These are phyloP conservation scores for Ambrosiella cleistominuta DNA, from an alignment of 2,329 filamentous ascomycete species.

Conservation along the genomic window DNA sequence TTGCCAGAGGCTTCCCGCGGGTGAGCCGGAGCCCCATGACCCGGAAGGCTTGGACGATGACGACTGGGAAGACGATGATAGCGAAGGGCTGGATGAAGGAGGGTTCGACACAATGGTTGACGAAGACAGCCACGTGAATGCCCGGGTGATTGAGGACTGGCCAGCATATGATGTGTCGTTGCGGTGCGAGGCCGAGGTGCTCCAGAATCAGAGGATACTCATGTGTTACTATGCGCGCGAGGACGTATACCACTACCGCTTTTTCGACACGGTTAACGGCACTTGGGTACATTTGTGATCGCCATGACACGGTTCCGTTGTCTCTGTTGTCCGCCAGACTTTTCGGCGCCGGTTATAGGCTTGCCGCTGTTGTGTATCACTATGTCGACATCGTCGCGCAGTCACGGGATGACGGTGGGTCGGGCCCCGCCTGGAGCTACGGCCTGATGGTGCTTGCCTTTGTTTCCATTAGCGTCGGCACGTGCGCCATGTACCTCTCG, in stretches of 20 bases:
- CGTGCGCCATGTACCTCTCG: slow-evolving; percentile 74
- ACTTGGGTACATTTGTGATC: slow-evolving; percentile 83
- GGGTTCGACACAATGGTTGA: not conserved
- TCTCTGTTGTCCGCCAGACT: slow-evolving; percentile 54
- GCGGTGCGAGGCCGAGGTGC: not conserved
- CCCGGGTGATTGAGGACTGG: not conserved
- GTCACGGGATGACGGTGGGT: slow-evolving; percentile 21
- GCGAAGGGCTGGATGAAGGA: not conserved
- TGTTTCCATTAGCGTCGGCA: slow-evolving; percentile 63
- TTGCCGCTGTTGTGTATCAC: slow-evolving; percentile 63
- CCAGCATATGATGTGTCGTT: not conserved
- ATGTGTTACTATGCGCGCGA: not conserved
- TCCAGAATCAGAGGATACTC: not conserved
- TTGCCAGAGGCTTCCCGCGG: too few species aligned
- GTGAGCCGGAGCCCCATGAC: not conserved
- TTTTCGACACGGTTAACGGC: slow-evolving; percentile 25
- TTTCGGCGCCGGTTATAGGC: slow-evolving; percentile 65
- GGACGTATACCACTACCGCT: not conserved
- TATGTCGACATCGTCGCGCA: slow-evolving; percentile 21
- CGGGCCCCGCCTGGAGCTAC: slow-evolving; percentile 45
- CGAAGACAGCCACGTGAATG: not conserved
- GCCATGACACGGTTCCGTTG: slow-evolving; percentile 62
- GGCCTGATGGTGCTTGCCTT: slow-evolving; percentile 75
- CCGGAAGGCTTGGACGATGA: not conserved
- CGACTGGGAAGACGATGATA: not conserved